These are phyloP conservation scores for Diplodia intermedia DNA, from an alignment of 2,329 filamentous ascomycete species.

Conservation along the genomic window DNA sequence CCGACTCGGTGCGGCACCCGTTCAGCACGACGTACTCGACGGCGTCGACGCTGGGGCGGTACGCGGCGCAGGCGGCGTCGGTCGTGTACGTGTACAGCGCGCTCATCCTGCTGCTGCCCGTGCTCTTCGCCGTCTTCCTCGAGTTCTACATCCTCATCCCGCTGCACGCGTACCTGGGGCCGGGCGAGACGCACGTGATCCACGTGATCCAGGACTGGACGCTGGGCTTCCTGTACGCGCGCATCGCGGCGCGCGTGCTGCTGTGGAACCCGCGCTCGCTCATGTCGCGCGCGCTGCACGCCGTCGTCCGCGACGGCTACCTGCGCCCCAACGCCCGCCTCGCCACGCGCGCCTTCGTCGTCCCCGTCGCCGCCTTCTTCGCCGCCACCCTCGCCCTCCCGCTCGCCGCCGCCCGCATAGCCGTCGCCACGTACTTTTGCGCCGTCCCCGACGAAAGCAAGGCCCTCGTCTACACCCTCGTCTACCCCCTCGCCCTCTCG, in stretches of 20 bases:
- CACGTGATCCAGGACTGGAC: constrained; percentile 95
- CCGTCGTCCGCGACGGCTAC: constrained; percentile 74
- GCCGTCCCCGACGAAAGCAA: constrained; percentile 58
- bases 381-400: constrained; percentile 69
- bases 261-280: constrained; percentile 73
- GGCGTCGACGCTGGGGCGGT: constrained; percentile 35
- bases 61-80: constrained; percentile 50
- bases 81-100: constrained; percentile 78
- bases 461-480: constrained; percentile 59
- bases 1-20: constrained; percentile 41
- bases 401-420: constrained; percentile 62
- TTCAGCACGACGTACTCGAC: constrained; percentile 41
- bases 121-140: constrained; percentile 77
- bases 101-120: constrained; percentile 79
- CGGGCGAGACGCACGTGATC: constrained; percentile 69
- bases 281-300: constrained; percentile 74
- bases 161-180: constrained; percentile 72
- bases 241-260: constrained; percentile 75
- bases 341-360: constrained; percentile 84
- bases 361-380: constrained; percentile 73
- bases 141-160: constrained; percentile 91
- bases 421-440: constrained; percentile 53
- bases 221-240: constrained; percentile 86
- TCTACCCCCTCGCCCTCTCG: constrained; percentile 72
- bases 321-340: constrained; percentile 78